Evolutionary conservation across 805 yeast genomes (phyloP), one percentile per base, ranked within the genome.

Genomic region (Candida insectorum): DNA sequence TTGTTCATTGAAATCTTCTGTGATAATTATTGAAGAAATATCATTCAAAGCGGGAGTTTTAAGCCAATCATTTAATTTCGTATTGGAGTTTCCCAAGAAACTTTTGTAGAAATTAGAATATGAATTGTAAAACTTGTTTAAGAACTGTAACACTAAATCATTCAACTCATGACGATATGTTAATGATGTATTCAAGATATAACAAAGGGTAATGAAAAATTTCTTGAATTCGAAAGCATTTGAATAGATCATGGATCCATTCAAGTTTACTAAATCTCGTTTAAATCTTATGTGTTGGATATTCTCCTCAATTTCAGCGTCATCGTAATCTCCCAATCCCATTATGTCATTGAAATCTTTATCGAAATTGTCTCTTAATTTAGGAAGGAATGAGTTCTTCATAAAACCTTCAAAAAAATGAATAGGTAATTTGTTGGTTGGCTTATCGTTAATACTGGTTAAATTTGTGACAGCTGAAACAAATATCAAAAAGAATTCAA

Each of bases 401-500:
- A 89, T 79, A 45, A 82, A 83, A 4, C 68, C 66, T 18, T 71
- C 69, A 52, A 85, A 78, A 51, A 85, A 81, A 6, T 48, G 48
- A 15, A 66, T 41, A 1, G 65, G 53, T 1, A 47, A 33, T 29
- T 43, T 42, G 27, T 39, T 36, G 4, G 36, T 21, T 16, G 42
- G 44, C 25, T 30, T 35, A 3, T 27, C 16, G n/a, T 24, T 31
- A 8, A 16, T n/a, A 25, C 26, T 27, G n/a, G 27, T 15, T 11
- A 30, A 28, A 12, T 24, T 27, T 8, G 37, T 30, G 1, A 84
- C 62, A 2, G 85, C 79, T 28, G 84, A 79, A 16, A 78, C 65
- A 49, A 85, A 86, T 9, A 78, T 60, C 30, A 86, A 66, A 24
- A 86, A 77, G 24, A 85, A 80, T 37, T 84, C 95, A 30, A 86